Base-by-base conservation (phyloP, 108 stramenopile species). In the Pseudonitzschia pungens region DNA sequence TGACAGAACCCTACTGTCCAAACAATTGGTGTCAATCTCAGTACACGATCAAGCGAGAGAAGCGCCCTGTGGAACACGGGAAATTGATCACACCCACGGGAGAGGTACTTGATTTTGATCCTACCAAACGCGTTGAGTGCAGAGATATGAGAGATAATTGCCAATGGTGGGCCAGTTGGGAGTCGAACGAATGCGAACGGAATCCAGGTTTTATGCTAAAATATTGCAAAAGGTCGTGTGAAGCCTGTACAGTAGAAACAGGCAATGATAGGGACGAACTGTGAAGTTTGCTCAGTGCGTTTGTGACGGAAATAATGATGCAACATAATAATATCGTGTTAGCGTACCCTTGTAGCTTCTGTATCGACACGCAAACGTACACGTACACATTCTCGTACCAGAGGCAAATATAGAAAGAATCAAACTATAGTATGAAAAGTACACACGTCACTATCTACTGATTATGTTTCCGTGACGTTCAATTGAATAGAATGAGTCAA, bases 1-100 rank as follows among this genome's bases (percentile, higher is more conserved):
- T 91, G 29, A 80, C 75, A 50, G 92, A 94, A 69, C 92, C 90
- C 0, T 68, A 71, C 1, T 94, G 92, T 70, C 76, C 82, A 4
- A 70, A 89, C 72, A 78, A 73, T 9, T 93, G 92, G 92, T 93
- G 92, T 73, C 68, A 22, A 22, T 56, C 88, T 28, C 66, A 81
- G 51, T 51, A 86, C 42, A 65, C 88, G 27, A 80, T 78, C 14
- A 81, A 89, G 51, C 88, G 88, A 87, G 77, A 84, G 62, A 87
- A 87, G 14, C 86, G 84, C 9, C 84, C 76, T 2, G 77, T 48
- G 44, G 83, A 72, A 53, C 76, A 81, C 20, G 82, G 82, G 31
- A 68, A 71, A 50, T 78, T 72, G 77, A 78, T 79, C 59, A 74
- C 68, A 5, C 83, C 79, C 1, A 79, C 32, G 14, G 69, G 68